Conservation (phyloP, 2,329 filamentous ascomycete species). For the Chrysoporthe austroafricana region DNA sequence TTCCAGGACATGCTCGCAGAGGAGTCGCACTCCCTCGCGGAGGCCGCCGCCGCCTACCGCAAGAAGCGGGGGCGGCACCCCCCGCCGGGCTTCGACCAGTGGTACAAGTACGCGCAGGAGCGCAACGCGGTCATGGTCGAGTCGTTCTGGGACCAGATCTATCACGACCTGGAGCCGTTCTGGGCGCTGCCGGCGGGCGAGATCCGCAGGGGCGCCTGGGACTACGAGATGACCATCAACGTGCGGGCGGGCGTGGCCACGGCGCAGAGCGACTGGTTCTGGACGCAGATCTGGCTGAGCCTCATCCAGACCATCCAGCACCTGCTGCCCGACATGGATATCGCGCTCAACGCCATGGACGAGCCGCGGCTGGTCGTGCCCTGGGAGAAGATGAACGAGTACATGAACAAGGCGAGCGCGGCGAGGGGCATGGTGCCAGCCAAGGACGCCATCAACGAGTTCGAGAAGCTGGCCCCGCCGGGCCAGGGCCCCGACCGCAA, state of each 20-base stretch:
- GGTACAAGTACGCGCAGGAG: slow-evolving; percentile 58
- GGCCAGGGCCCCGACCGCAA: slow-evolving; percentile 41
- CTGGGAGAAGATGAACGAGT: slow-evolving; percentile 62
- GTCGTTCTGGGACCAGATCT: slow-evolving; percentile 67
- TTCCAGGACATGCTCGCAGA: slow-evolving; percentile 48
- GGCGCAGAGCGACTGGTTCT: slow-evolving; percentile 59
- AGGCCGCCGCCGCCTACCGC: slow-evolving; percentile 60
- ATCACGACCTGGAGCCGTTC: slow-evolving; percentile 64
- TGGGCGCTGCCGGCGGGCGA: slow-evolving; percentile 51
- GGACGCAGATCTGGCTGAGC: slow-evolving; percentile 60
- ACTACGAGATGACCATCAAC: slow-evolving; percentile 65
- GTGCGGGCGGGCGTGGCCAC: slow-evolving; percentile 57
- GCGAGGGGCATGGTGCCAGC: slow-evolving; percentile 49
- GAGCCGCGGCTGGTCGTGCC: slow-evolving; percentile 67
- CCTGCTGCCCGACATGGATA: slow-evolving; percentile 67
- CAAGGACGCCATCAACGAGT: slow-evolving; percentile 49
- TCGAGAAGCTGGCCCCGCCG: slow-evolving; percentile 46
- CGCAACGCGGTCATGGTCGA: slow-evolving; percentile 62
- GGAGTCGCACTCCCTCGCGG: slow-evolving; percentile 52
- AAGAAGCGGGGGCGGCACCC: slow-evolving; percentile 61
- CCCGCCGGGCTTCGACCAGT: slow-evolving; percentile 65
- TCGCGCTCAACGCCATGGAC: slow-evolving; percentile 69
- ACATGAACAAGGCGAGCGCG: slow-evolving; percentile 56
- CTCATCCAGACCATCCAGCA: slow-evolving; percentile 58
- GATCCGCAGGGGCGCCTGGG: slow-evolving; percentile 56